Evolutionary conservation across 768 basidiomycete genomes (phyloP), one percentile per base, ranked within the genome.

Genomic region (Phaffia tasmanica): DNA sequence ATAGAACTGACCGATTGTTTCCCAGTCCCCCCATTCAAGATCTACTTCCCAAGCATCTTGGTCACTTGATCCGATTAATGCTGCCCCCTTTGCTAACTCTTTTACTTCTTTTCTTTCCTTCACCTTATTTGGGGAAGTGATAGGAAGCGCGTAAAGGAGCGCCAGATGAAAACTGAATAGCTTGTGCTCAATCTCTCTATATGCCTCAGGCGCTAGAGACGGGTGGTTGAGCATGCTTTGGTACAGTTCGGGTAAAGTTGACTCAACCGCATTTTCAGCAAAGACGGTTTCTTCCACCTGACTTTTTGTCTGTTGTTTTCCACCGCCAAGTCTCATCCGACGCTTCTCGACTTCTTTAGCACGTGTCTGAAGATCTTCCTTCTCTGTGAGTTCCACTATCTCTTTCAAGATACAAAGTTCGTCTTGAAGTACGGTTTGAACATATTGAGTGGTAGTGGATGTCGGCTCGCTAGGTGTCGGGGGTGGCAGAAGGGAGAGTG

Each of bases 191-290:
- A 83, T 85, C 56, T 78, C 75, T 15, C 87, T 80, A n/a, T 90
- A 85, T n/a, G 88, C 77, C 6, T 85, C 84, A 71, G 93, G 89
- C 0, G 84, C 79, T 0, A 91, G 86, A 70, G 81, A 79, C 0
- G 86, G 87, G 71, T 94, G 91, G 67, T 85, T 85, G 42, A 92
- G 76, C n/a, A 93, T 78, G 70, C 90, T 86, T 42, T 83, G 79
- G 70, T 92, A 94, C 32, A 92, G 76, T 0, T 69, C 73, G 1
- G 87, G 87, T 42, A 94, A 77, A 86, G 54, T 59, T 30, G 67
- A 69, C 2, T 30, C n/a, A 11, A 59, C 48, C 1, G n/a, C 67
- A 18, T 73, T 57, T 64, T 74, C 72, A 16, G 68, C 65, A 57
- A 74, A 73, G 49, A 72, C 76, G 49, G 70, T 47, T 57, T 73